Percentiles rank a stretch among this genome's conserved stretches.
phyloP scores from a whole-genome alignment of 352 stramenopile species.

The Halophytophthora polymorphica region DNA sequence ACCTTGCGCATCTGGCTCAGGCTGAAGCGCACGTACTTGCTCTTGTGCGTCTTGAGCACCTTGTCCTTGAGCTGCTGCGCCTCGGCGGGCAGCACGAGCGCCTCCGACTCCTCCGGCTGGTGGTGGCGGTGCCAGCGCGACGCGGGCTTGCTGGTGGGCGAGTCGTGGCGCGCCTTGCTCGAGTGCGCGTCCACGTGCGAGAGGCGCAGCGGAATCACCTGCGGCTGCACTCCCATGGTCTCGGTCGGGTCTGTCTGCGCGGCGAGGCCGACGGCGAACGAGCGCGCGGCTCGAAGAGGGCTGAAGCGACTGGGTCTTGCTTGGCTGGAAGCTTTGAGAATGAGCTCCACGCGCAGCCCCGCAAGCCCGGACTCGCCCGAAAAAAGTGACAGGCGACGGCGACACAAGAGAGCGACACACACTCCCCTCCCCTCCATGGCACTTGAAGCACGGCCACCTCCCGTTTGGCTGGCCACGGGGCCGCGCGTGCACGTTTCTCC shows the following conservation, averaged over 20 bases:
- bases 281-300: too few relatives aligned
- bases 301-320: too few relatives aligned
- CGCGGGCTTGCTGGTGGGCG: slow-evolving; percentile 25
- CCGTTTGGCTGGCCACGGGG: too few relatives aligned
- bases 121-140: slow-evolving; percentile 35
- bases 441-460: background rate
- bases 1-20: slow-evolving; percentile 58
- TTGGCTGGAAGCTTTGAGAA: slow-evolving; percentile 23
- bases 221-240: slow-evolving; percentile 50
- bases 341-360: slow-evolving; percentile 2
- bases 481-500: too few relatives aligned
- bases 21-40: slow-evolving; percentile 53
- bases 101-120: slow-evolving; percentile 25
- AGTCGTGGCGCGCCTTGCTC: slow-evolving; percentile 21
- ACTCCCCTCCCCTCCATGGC: too few relatives aligned
- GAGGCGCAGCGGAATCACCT: slow-evolving; percentile 15
- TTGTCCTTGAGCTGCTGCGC: slow-evolving; percentile 54
- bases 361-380: slow-evolving; percentile 1
- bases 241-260: slow-evolving; percentile 1
- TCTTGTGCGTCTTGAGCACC: slow-evolving; percentile 39
- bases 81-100: slow-evolving; percentile 29
- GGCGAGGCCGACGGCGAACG: background rate
- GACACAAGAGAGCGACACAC: background rate
- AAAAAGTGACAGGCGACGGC: slow-evolving; percentile 25
- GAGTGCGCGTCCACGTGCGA: slow-evolving; percentile 24